Evolutionary conservation across 2,329 filamentous ascomycete species (phyloP).

Genomic region (Talaromyces islandicus): DNA sequence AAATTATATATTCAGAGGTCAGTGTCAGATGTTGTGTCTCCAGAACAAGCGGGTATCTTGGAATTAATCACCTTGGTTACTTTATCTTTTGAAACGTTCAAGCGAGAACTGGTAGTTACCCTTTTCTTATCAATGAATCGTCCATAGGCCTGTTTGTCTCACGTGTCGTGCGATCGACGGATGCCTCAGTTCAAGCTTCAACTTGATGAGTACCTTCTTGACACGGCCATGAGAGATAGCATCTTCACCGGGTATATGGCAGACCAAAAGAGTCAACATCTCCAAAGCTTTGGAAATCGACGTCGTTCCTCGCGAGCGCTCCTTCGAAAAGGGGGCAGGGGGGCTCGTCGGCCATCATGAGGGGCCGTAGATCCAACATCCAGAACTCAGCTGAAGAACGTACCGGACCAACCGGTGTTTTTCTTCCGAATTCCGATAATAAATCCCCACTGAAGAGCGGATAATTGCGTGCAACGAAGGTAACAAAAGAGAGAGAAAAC

Average conservation of each 20-base stretch:
- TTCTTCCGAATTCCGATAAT: neutral
- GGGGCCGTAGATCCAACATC: neutral
- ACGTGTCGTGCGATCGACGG: neutral
- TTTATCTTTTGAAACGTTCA: neutral
- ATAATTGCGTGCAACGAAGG: neutral
- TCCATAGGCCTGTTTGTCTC: neutral
- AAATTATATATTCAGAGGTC: neutral
- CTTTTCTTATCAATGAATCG: neutral
- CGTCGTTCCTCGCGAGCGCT: neutral
- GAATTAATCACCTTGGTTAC: conserved; percentile 4
- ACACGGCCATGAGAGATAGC: conserved; percentile 1
- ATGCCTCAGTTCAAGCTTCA: neutral
- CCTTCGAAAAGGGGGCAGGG: neutral
- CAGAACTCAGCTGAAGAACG: conserved; percentile 1
- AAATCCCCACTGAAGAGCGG: neutral
- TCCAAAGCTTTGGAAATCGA: neutral
- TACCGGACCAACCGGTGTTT: neutral
- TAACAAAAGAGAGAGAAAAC: neutral
- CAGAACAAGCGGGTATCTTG: conserved; percentile 1
- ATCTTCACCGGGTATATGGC: neutral
- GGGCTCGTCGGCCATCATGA: neutral
- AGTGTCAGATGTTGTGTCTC: conserved; percentile 7
- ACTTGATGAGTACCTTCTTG: conserved; percentile 3
- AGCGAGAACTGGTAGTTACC: neutral
- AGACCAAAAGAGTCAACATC: conserved; percentile 2